Conservation (phyloP, 129 eudicot genomes). For the Flaveria brownii region DNA sequence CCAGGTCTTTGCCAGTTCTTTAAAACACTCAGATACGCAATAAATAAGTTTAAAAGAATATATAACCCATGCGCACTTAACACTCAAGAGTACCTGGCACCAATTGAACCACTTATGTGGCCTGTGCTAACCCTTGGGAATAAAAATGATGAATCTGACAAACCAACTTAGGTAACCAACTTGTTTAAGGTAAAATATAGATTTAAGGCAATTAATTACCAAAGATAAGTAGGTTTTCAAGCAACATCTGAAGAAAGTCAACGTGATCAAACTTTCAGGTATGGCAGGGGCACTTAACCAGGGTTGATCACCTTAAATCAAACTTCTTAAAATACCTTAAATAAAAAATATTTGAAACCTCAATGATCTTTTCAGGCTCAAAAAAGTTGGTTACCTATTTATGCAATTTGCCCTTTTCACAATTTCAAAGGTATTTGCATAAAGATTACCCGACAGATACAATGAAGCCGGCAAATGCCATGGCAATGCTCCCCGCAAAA, state of each 20-base stretch:
- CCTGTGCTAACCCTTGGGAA: background rate
- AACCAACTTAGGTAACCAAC: conserved; percentile 1
- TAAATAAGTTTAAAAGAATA: background rate
- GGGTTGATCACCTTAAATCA: background rate
- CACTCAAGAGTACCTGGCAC: background rate
- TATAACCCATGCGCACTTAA: background rate
- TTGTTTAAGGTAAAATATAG: background rate
- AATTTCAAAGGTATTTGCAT: background rate
- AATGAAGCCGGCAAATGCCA: conserved; percentile 46
- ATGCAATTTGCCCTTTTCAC: background rate
- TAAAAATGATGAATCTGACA: background rate
- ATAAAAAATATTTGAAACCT: background rate
- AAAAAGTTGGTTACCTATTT: background rate
- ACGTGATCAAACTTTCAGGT: background rate
- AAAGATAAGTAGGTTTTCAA: conserved; percentile 1
- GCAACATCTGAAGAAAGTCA: background rate
- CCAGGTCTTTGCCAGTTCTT: background rate
- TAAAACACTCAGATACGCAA: background rate
- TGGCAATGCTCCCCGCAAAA: conserved; percentile 58
- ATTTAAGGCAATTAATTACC: background rate
- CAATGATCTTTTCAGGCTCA: background rate
- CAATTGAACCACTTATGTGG: background rate
- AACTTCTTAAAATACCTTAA: background rate
- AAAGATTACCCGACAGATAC: conserved; percentile 70
- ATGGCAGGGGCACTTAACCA: background rate